Percentiles rank a stretch among this genome's conserved stretches.
Conservation (phyloP, 2,329 filamentous ascomycete genomes). For the Ophiostoma perfectum region DNA sequence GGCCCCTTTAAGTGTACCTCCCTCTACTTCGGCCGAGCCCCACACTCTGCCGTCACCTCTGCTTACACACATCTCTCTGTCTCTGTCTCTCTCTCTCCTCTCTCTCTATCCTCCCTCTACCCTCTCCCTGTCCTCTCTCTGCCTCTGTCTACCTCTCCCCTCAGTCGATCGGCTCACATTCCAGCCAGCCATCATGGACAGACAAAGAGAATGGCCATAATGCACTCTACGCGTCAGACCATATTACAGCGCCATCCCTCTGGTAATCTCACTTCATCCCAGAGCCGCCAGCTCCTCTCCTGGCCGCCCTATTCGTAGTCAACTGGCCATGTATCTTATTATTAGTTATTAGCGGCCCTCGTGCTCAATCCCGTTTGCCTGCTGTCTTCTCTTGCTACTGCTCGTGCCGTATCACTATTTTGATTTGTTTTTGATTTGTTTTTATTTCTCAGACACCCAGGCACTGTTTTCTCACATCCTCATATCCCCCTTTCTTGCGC, state of each 20-base stretch:
- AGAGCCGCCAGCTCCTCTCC: no score
- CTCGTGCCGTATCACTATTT: background rate
- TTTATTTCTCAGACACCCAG: background rate
- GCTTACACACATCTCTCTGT: no score
- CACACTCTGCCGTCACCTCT: constrained; percentile 4
- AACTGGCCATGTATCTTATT: background rate
- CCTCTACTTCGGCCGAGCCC: background rate
- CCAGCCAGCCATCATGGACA: background rate
- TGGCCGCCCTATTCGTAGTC: background rate
- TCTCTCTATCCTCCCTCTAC: background rate
- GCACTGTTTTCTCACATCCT: background rate
- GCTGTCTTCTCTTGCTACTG: background rate
- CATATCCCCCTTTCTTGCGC: constrained; percentile 7
- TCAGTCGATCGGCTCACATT: background rate
- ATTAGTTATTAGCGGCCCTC: no score
- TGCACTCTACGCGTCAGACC: background rate
- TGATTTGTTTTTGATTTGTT: background rate
- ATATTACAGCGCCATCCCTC: background rate
- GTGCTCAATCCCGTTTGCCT: no score
- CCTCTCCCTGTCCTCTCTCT: background rate
- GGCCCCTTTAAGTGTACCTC: background rate
- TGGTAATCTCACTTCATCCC: background rate
- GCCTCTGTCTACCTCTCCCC: background rate
- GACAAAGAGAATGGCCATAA: background rate
- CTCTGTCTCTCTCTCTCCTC: no score